Evolutionary conservation across 2,329 filamentous ascomycete genomes (phyloP).

Genomic region (Fusarium solani-melongenae): DNA sequence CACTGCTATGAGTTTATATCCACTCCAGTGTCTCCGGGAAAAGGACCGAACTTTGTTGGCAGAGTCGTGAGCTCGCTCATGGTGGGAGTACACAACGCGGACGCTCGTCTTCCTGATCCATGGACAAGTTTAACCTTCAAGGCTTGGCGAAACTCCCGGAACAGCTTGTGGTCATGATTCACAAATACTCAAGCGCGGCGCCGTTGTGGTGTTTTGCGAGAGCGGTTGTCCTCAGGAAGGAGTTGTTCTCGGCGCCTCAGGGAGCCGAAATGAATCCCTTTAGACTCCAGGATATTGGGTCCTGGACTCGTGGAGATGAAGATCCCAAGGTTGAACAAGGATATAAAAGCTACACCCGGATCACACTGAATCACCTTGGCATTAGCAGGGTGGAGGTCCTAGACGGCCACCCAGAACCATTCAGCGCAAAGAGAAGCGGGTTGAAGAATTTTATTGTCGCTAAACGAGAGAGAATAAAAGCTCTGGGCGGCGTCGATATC

Average conservation of each 20-base stretch:
- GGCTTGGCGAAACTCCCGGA: background rate
- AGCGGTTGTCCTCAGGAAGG: background rate
- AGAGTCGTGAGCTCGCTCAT: background rate
- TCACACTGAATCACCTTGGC: background rate
- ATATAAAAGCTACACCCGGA: background rate
- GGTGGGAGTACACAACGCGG: background rate
- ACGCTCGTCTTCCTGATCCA: background rate
- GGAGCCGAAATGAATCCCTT: background rate
- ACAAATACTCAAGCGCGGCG: background rate
- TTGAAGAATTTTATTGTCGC: background rate
- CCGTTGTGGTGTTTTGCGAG: background rate
- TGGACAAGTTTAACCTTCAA: background rate
- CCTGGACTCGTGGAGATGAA: background rate
- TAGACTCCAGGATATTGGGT: too few relatives aligned
- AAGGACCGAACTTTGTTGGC: background rate
- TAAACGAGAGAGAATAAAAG: background rate
- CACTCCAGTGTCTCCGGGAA: too few relatives aligned
- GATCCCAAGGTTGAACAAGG: background rate
- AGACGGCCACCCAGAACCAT: background rate
- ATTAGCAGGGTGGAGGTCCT: background rate
- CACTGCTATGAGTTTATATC: background rate
- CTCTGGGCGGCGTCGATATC: background rate
- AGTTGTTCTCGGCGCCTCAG: background rate
- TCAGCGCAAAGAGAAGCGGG: background rate
- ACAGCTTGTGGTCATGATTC: background rate